These are phyloP conservation scores for Coemansia sp. DNA, from an alignment of 192 early-diverging fungal species.

Conservation along the genomic window DNA sequence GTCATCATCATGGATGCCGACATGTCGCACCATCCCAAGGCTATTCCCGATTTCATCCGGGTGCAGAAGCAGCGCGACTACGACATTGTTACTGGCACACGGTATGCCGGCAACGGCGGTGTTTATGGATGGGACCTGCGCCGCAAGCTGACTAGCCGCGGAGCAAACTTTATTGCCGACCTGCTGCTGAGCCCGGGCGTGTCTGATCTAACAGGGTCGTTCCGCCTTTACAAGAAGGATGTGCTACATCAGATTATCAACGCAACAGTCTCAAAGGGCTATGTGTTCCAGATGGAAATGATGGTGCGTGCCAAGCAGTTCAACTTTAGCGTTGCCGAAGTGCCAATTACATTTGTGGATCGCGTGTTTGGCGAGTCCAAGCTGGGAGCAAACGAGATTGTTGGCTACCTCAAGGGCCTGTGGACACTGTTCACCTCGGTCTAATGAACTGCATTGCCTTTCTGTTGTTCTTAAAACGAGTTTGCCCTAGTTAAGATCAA, in stretches of 20 bases:
- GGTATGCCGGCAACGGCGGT: constrained; percentile 82
- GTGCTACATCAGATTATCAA: constrained; percentile 83
- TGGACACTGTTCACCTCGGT: constrained; percentile 74
- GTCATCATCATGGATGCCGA: constrained; percentile 99
- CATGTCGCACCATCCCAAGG: constrained; percentile 98
- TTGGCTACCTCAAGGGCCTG: constrained; percentile 88
- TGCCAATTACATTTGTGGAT: constrained; percentile 98
- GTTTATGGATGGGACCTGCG: constrained; percentile 98
- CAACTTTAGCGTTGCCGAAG: constrained; percentile 82
- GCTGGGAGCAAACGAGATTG: constrained; percentile 93
- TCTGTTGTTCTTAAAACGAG: not conserved
- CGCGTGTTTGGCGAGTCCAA: constrained; percentile 97
- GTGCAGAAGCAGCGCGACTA: constrained; percentile 79
- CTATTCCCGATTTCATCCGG: constrained; percentile 92
- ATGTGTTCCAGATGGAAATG: constrained; percentile 99
- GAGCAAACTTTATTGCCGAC: constrained; percentile 94
- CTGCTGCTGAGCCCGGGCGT: constrained; percentile 84
- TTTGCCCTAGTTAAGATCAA: not conserved
- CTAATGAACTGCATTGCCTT: constrained; percentile 26
- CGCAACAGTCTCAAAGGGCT: constrained; percentile 91
- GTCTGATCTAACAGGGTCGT: constrained; percentile 93
- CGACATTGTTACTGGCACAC: constrained; percentile 94
- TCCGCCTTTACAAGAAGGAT: constrained; percentile 93
- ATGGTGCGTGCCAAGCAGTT: constrained; percentile 96
- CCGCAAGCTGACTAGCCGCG: constrained; percentile 94